Conservation (phyloP, 2,329 filamentous ascomycete species). For the Xylariaceae sp. region DNA sequence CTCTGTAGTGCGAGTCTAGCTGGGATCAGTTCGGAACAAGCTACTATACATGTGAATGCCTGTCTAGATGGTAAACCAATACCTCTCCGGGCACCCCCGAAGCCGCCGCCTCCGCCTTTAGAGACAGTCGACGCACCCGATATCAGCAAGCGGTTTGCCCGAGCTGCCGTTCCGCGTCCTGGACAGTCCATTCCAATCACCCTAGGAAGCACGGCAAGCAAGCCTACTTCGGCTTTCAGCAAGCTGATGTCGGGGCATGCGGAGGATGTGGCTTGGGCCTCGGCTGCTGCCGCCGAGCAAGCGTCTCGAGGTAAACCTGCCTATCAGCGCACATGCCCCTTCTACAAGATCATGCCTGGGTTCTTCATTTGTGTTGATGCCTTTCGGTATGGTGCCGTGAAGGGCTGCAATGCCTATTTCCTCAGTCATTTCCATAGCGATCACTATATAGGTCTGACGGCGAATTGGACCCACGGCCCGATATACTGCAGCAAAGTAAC, state of each 20-base stretch:
- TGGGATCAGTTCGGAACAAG: constrained; percentile 66
- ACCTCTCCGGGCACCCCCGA: constrained; percentile 47
- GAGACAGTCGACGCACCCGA: constrained; percentile 42
- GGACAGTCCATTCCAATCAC: constrained; percentile 80
- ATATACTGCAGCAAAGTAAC: constrained; percentile 97
- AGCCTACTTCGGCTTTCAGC: constrained; percentile 75
- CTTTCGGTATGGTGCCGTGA: constrained; percentile 90
- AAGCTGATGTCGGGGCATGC: constrained; percentile 92
- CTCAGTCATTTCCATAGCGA: constrained; percentile 98
- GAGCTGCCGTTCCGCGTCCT: constrained; percentile 71
- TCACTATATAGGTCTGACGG: constrained; percentile 89
- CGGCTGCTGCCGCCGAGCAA: constrained; percentile 77
- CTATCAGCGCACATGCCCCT: constrained; percentile 89
- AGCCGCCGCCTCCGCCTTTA: constrained; percentile 29
- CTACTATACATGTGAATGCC: constrained; percentile 84
- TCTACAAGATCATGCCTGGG: constrained; percentile 97
- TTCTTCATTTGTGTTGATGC: constrained; percentile 94
- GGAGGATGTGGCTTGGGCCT: constrained; percentile 88
- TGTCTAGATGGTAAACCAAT: constrained; percentile 84
- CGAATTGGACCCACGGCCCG: constrained; percentile 87
- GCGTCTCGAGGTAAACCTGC: constrained; percentile 82
- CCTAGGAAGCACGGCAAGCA: constrained; percentile 44
- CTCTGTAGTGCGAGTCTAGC: constrained; percentile 71
- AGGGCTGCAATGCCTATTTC: constrained; percentile 93
- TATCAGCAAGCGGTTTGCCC: constrained; percentile 63